Evolutionary conservation across 192 early-diverging fungal genomes (phyloP), one percentile per base, ranked within the genome.

Genomic region (Lobosporangium transversale): DNA sequence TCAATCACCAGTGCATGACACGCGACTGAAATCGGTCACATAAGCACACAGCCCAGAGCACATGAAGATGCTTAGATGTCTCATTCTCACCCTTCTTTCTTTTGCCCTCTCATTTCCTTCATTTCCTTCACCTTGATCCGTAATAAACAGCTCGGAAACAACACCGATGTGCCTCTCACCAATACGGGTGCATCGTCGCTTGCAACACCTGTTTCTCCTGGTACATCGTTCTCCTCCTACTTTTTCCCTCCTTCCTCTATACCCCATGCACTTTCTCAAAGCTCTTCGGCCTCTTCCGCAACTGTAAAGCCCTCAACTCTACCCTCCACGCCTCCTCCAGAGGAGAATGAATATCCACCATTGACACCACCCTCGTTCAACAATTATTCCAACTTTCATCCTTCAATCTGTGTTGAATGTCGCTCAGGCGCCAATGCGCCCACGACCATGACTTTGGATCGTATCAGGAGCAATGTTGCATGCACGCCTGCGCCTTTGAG

Each of bases 361-460:
- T 37, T 76, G 35, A 76, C 73, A 11, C 73, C 73, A 3, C 53
- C 65, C 14, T 76, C 73, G 26, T 67, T 62, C 40, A 67, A 23
- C 23, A 54, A 76, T 50, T 59, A 57, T 27, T 30, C 58, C 33
- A 48, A 21, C 45, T 62, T 76, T 15, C 64, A 67, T 4, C 73
- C 73, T 29, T 76, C 73, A 4, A 67, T 76, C 37, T 76, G 73
- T 31, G 48, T 76, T 21, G 73, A 76, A 21, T 76, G 73, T 30
- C 63, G 64, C 0, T 53, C 73, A 2, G 49, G 59, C 11, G 50
- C 57, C 33, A 76, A 66, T 15, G 42, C 45, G 0, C 64, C 73
- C 1, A 67, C 73, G 3, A 54, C 48, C 0, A 56, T 76, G 44
- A 76, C 59, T 18, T 51, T 76, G 17, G 73, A 76, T 20, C 35